These are phyloP conservation scores for Cornus controversa DNA, from an alignment of 148 eudicot species.

Conservation along the genomic window DNA sequence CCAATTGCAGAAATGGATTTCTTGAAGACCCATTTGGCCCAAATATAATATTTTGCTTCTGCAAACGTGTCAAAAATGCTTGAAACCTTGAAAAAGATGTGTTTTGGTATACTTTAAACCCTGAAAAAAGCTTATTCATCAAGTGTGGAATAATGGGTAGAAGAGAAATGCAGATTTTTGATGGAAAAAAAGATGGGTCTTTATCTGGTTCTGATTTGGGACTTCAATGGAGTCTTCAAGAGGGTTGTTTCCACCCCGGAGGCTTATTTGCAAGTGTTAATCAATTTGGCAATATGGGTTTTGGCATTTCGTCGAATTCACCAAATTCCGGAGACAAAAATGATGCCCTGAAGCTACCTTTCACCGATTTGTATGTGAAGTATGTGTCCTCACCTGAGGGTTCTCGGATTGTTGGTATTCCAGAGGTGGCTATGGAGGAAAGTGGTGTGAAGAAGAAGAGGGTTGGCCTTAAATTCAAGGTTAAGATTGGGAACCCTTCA, in stretches of 20 bases:
- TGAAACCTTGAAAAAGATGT: neutral
- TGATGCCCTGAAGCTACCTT: slow-evolving; percentile 52
- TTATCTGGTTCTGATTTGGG: slow-evolving; percentile 42
- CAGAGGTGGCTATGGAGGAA: slow-evolving; percentile 41
- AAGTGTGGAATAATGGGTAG: slow-evolving; percentile 9
- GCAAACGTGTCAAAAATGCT: neutral
- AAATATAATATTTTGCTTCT: slow-evolving; percentile 11
- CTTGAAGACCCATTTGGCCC: neutral
- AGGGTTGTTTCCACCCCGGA: slow-evolving; percentile 36
- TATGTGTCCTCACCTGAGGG: slow-evolving; percentile 61
- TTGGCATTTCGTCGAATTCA: slow-evolving; percentile 45
- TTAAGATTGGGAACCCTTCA: slow-evolving; percentile 65
- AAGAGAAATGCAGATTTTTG: slow-evolving; percentile 34
- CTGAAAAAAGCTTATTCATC: neutral
- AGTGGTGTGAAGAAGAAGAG: slow-evolving; percentile 39
- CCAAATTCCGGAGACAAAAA: slow-evolving; percentile 53
- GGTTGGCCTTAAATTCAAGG: slow-evolving; percentile 51
- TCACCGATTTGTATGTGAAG: slow-evolving; percentile 56
- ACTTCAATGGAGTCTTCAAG: slow-evolving; percentile 49
- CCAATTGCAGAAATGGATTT: neutral
- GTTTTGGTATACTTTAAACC: slow-evolving; percentile 2
- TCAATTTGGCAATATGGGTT: slow-evolving; percentile 50
- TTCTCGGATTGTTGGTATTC: slow-evolving; percentile 33
- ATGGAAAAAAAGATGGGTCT: slow-evolving; percentile 27
- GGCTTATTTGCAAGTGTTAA: slow-evolving; percentile 78